Percentiles rank a stretch among this genome's conserved stretches.
Conservation (phyloP, 108 stramenopile species). For the Asterionellopsis glacialis region DNA sequence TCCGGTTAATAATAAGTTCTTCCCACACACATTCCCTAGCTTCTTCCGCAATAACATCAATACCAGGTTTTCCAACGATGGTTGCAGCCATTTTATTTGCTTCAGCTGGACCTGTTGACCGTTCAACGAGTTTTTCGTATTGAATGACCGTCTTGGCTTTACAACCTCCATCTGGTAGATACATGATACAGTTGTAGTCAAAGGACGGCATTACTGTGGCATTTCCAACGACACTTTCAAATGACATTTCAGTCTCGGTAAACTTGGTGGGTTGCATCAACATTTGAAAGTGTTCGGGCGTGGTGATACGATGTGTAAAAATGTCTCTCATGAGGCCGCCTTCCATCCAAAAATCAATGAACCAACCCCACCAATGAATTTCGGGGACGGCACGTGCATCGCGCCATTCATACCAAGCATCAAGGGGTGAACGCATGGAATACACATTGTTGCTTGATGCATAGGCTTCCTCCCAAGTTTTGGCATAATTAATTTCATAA, state of each 20-base stretch:
- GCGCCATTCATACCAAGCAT: conserved; percentile 3
- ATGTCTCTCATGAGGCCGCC: background rate
- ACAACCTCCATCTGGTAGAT: background rate
- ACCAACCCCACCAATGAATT: background rate
- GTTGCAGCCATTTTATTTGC: background rate
- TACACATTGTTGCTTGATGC: conserved; percentile 1
- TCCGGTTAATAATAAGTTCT: background rate
- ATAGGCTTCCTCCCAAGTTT: conserved; percentile 11
- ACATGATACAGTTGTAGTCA: background rate
- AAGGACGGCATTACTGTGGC: background rate
- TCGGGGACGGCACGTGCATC: background rate
- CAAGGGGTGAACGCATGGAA: background rate
- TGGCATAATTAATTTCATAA: conserved; percentile 9
- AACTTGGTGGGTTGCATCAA: too few species aligned
- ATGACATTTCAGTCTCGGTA: too few species aligned
- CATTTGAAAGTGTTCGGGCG: too few species aligned
- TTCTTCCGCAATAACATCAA: background rate
- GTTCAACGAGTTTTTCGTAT: conserved; percentile 1
- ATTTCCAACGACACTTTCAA: too few species aligned
- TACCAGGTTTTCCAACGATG: background rate
- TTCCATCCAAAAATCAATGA: conserved; percentile 12
- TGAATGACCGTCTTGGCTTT: background rate
- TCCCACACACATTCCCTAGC: conserved; percentile 1
- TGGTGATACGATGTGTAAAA: conserved; percentile 15
- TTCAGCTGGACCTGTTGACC: background rate